Base-by-base conservation (phyloP, 225 moss, liverwort and hornwort species). In the Straminergon stramineum region DNA sequence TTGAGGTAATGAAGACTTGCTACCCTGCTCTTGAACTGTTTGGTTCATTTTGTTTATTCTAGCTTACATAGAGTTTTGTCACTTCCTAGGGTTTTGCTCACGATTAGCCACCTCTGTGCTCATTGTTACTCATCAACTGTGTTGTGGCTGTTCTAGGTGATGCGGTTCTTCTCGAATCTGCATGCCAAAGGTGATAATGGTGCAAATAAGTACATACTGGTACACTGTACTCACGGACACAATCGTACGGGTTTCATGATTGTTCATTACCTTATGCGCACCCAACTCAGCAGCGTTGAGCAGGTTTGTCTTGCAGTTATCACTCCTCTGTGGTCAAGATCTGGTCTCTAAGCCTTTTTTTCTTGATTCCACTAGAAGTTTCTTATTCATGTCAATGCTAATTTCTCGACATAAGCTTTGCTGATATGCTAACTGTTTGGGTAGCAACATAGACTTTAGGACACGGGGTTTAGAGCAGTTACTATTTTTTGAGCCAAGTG, bases 171-270 rank as follows among this genome's bases (percentile, higher is more conserved):
- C 83, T 90, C 93, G 60, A 93, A 90, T 86, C 89, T 90, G 89
- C 95, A 86, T 91, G 90, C 84, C 58, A 95, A 93, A 90, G 87
- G 87, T 67, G 91, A 91, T 90, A 90, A 81, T 41, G 93, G 91
- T 63, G 89, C 64, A 31, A 97, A 94, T 89, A 97, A 96, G 92
- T 95, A 92, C 85, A 91, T 99, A 85, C 89, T 99, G 68, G 99
- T 99, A 69, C 99, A 99, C 71, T 99, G 99, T 87, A 99, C 99
- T 84, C 99, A 99, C 78, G 99, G 99, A 85, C 96, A 97, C 93
- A 99, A 99, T 82, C 99, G 99, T 48, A 99, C 99, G 68, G 99
- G 99, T 57, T 99, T 96, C 83, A 99, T 99, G 99, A 95, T 99
- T 87, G 96, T 96, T 63, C 97, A 99, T 91, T 97, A 94, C 88